Evolutionary conservation across 2,329 filamentous ascomycete genomes (phyloP).

Genomic region (Pseudogymnoascus sp.): DNA sequence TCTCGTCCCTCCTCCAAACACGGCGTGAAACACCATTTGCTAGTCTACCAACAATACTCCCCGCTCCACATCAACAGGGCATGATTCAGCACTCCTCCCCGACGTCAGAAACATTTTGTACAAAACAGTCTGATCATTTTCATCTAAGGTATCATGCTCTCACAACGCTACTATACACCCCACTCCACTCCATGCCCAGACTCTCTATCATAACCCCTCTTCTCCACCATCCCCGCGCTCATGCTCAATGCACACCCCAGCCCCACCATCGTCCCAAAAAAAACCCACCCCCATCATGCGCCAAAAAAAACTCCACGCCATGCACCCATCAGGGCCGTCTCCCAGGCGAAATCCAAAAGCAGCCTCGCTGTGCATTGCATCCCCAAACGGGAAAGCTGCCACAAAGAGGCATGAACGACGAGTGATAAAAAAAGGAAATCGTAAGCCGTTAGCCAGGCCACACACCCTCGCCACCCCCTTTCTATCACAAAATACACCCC

Average conservation of each 20-base stretch:
- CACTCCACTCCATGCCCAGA: background rate
- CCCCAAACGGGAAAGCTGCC: background rate
- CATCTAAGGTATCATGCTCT: conserved; percentile 7
- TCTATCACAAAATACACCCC: background rate
- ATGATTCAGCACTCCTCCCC: background rate
- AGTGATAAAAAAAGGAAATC: background rate
- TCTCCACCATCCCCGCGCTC: background rate
- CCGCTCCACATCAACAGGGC: background rate
- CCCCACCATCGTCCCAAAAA: background rate
- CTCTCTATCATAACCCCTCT: background rate
- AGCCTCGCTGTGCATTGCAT: background rate
- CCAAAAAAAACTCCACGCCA: conserved; percentile 6
- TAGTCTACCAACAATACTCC: background rate
- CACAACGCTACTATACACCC: background rate
- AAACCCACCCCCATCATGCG: background rate
- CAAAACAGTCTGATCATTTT: conserved; percentile 7
- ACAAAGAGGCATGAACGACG: background rate
- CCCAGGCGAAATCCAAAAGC: background rate
- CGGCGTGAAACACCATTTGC: background rate
- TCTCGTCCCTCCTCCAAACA: background rate
- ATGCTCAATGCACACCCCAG: conserved; percentile 4
- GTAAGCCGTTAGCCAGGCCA: background rate
- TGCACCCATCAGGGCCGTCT: background rate
- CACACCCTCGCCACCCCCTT: background rate
- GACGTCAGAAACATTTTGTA: background rate